A percentile compares a stretch with the other conserved stretches of the same genome.
Evolutionary conservation across 1,284 basidiomycete species (phyloP).

Genomic region (Moesziomyces sp.): DNA sequence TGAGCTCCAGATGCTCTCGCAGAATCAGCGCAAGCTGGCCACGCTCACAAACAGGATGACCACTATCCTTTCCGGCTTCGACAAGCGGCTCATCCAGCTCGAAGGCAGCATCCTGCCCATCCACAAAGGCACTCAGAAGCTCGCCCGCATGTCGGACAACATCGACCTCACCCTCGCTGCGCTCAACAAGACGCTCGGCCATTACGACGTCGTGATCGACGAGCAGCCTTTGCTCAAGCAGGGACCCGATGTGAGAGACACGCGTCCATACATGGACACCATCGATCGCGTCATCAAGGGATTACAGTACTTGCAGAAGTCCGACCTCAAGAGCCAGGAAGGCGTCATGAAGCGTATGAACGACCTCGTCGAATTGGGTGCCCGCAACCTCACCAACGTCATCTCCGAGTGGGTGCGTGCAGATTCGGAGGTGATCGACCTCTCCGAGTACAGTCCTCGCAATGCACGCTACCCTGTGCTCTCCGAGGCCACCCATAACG

Average conservation of each 20-base stretch:
- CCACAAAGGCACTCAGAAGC: slow-evolving; percentile 63
- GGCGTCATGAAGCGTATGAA: slow-evolving; percentile 60
- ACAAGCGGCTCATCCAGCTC: slow-evolving; percentile 67
- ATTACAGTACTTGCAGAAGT: slow-evolving; percentile 46
- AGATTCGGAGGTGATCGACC: slow-evolving; percentile 58
- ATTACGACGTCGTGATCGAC: slow-evolving; percentile 63
- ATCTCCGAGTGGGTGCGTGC: slow-evolving; percentile 58
- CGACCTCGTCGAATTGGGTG: slow-evolving; percentile 60
- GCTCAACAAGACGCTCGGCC: slow-evolving; percentile 60
- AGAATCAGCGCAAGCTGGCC: slow-evolving; percentile 68
- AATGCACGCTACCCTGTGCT: slow-evolving; percentile 43
- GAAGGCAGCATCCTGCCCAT: slow-evolving; percentile 66
- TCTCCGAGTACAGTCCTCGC: slow-evolving; percentile 36
- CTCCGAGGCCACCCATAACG: slow-evolving; percentile 45
- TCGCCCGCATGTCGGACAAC: slow-evolving; percentile 60
- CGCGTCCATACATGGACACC: slow-evolving; percentile 62
- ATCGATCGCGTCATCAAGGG: slow-evolving; percentile 61
- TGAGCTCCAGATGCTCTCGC: slow-evolving; percentile 69
- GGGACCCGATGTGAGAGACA: slow-evolving; percentile 58
- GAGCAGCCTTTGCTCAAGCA: slow-evolving; percentile 63
- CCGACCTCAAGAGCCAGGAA: slow-evolving; percentile 51
- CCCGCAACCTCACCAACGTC: slow-evolving; percentile 56
- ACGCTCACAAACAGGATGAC: slow-evolving; percentile 68
- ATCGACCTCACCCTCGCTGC: slow-evolving; percentile 57
- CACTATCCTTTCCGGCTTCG: slow-evolving; percentile 68